Evolutionary conservation across 192 early-diverging fungal species (phyloP), one percentile per base, ranked within the genome.

Genomic region (Coemansia sp.): DNA sequence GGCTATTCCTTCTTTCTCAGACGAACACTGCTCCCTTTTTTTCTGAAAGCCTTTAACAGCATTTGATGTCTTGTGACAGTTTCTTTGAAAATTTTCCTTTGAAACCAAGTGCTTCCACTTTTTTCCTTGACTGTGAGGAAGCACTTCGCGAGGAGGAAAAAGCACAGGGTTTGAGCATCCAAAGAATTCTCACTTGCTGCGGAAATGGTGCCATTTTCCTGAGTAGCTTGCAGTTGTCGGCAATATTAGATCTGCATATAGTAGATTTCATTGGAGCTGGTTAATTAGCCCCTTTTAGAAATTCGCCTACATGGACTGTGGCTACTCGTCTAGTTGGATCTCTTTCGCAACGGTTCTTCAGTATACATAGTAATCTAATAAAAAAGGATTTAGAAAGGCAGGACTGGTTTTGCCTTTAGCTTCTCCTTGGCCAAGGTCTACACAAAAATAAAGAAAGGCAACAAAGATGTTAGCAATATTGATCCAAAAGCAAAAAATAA

Each of bases 401-500:
- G 68, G 17, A 67, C 60, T 13, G 84, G 71, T 63, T 69, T 76
- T 43, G 42, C 26, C 68, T 86, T 86, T 4, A 57, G 63, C 72
- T 77, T 76, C 42, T 82, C 80, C 66, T 75, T 78, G 19, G 63
- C 82, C 76, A 79, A 46, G 3, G 72, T 73, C 44, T 71, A 74
- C 63, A 68, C 30, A 35, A 14, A 16, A 19, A 11, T 5, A 32
- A 47, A 44, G 19, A 28, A 44, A 32, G 26, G 21, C 3, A 53
- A 9, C 21, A 65, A 66, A 43, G 6, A 17, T 9, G 33, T 68
- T 68, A 68, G 59, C 37, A 6, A 40, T n/a, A 52, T 13, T 0
- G 33, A 33, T 17, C 30, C 16, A 35, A 17, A 14, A 16, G n/a
- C 35, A 32, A 33, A 14, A 11, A 14, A 46, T 19, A 38, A 32